Evolutionary conservation across 2,329 filamentous ascomycete species (phyloP).

Genomic region (Lizonia empirigonia): DNA sequence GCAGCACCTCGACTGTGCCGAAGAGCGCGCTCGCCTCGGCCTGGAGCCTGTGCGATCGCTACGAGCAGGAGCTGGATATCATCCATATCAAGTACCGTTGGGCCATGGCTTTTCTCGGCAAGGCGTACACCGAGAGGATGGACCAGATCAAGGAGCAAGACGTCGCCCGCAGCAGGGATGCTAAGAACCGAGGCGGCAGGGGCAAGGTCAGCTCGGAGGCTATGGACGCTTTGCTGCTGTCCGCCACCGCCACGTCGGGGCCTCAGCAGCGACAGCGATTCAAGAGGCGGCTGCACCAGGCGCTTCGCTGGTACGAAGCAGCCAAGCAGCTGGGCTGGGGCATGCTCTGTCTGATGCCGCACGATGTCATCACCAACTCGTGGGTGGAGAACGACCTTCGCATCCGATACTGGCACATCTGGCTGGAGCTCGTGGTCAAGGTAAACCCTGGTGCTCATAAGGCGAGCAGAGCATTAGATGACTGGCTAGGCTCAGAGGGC

Average conservation of each 20-base stretch:
- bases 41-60: constrained; percentile 6
- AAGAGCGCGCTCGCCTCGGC: neutral
- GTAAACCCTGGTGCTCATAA: neutral
- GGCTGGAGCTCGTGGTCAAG: neutral
- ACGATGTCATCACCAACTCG: neutral
- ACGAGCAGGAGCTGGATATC: constrained; percentile 2
- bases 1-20: neutral
- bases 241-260: neutral
- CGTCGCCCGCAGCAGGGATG: neutral
- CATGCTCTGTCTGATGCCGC: constrained; percentile 3
- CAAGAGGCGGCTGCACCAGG: constrained; percentile 1
- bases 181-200: neutral
- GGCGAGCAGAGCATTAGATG: neutral
- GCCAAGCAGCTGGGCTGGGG: constrained; percentile 1
- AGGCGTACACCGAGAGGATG: no score
- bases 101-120: neutral
- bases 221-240: neutral
- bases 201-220: constrained; percentile 1
- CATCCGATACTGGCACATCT: neutral
- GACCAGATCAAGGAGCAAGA: neutral
- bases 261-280: neutral
- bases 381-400: constrained; percentile 1
- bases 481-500: constrained; percentile 5
- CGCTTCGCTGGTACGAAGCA: constrained; percentile 1
- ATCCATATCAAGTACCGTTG: constrained; percentile 7